A percentile compares a stretch with the other conserved stretches of the same genome.
phyloP scores from a whole-genome alignment of 768 basidiomycete species.

The Phylloporus sp. region DNA sequence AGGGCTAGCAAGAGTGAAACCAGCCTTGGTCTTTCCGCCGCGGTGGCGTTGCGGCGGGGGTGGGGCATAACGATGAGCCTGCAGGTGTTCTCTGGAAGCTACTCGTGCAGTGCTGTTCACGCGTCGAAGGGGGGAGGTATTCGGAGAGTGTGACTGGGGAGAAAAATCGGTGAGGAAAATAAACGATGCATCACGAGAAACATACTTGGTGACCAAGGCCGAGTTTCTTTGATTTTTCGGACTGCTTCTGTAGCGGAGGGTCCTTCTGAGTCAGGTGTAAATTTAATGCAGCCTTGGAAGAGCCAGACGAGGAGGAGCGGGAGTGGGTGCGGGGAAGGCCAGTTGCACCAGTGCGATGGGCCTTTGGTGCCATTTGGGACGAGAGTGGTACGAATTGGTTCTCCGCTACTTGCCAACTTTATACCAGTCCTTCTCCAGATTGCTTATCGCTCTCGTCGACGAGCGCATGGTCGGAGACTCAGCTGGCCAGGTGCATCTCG shows the following conservation, averaged over 20 bases:
- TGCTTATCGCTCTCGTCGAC: constrained; percentile 13
- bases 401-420: constrained; percentile 25
- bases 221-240: constrained; percentile 53
- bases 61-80: constrained; percentile 32
- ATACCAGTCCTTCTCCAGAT: constrained; percentile 10
- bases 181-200: constrained; percentile 6
- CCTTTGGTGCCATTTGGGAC: constrained; percentile 49
- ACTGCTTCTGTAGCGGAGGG: constrained; percentile 34
- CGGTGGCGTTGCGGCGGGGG: constrained; percentile 27
- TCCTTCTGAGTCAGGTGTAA: constrained; percentile 71
- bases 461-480: neutral
- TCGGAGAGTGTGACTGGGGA: constrained; percentile 21
- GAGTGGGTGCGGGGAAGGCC: constrained; percentile 56
- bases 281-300: constrained; percentile 53
- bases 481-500: neutral
- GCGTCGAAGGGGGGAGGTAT: constrained; percentile 22
- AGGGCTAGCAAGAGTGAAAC: constrained; percentile 55
- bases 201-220: constrained; percentile 43
- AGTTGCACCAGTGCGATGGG: constrained; percentile 42
- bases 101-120: constrained; percentile 28
- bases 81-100: constrained; percentile 28
- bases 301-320: constrained; percentile 51
- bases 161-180: constrained; percentile 10
- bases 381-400: constrained; percentile 24
- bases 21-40: constrained; percentile 39